Base-by-base conservation (phyloP, 78 protist genomes). In the Planoprotostelium fungivorum region DNA sequence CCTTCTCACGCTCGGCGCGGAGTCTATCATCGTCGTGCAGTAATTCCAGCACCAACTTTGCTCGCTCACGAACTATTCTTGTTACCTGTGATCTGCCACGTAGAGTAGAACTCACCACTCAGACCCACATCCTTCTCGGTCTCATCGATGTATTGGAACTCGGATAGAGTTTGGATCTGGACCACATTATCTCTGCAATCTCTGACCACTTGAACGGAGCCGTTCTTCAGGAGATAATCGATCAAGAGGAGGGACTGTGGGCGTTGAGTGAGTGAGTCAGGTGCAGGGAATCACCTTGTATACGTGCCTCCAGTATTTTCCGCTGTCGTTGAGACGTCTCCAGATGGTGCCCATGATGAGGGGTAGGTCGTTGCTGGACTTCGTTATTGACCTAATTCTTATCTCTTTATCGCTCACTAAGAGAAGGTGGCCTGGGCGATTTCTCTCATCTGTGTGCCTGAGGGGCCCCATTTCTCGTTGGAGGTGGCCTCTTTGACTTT, bases 381-480 rank as follows among this genome's bases (percentile, higher is more conserved):
- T 51, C 73, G 73, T 51, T 5, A 51, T n/a, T n/a, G n/a, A 16
- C 5, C 16, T 16, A 51, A 51, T 25, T 51, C 31, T 51, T 25
- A 51, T 25, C 31, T 25, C 73, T 16, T 5, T 23, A 35, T 51
- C n/a, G 87, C 88, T 0, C 87, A 92, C 94, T 93, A 88, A 63
- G 90, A 88, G 87, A 88, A 93, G 38, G 95, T 86, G 36, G 92
- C 95, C 86, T 93, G 90, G 39, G 96, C 88, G 63, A 94, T 94
- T 34, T 94, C 94, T 34, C 84, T 88, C 96, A 94, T 94, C 88
- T 94, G 96, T 83, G 96, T 90, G 88, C 94, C 96, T 29, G 93
- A 87, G 36, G 96, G 96, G 0, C 96, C 96, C 96, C 96, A 94
- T 87, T 94, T 94, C 86, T 94, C 96, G 88, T 90, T 94, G 37